Evolutionary conservation across 768 basidiomycete species (phyloP), one percentile per base, ranked within the genome.

Genomic region (Kwoniella dendrophila): DNA sequence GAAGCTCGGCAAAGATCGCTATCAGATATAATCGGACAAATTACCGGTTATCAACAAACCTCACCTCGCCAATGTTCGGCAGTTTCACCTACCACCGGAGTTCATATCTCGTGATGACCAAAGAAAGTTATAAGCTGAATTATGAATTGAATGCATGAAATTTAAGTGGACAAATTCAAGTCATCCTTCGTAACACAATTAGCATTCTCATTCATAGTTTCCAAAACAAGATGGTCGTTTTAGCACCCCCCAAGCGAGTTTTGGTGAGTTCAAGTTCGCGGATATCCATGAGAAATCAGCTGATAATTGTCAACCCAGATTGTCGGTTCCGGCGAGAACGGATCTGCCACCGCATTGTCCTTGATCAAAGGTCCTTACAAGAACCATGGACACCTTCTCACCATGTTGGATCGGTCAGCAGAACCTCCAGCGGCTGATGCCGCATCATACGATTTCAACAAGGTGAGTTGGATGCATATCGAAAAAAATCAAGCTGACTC

Each of bases 361-460:
- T 32, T 56, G 22, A 38, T 40, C 22, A 36, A 40, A 36, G 54
- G 54, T 16, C 20, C 40, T 30, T 56, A 56, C 29, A 44, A 41
- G 29, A 38, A 38, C 6, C 38, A 56, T 44, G 54, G 34, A 7
- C n/a, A 43, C 20, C 24, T 41, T 10, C 41, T 56, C 24, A 56
- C 54, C 5, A 30, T 56, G 10, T 26, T 56, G 8, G 54, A 56
- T 43, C 54, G 54, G 4, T 41, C 54, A 22, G 54, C 20, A 4
- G 38, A 26, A 4, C 54, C 54, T 2, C 54, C 54, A 41, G 38
- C 54, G 12, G 14, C 29, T 2, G 54, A 56, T 44, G 54, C 54
- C 1, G 54, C 54, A 3, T 56, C 54, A 4, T 56, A 41, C 22
- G 54, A 56, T 43, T 56, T 40, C 54, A 56, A 56, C 54, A 56